Evolutionary conservation across 257 asterid genomes (phyloP).

Genomic region (Osmanthus fragrans): DNA sequence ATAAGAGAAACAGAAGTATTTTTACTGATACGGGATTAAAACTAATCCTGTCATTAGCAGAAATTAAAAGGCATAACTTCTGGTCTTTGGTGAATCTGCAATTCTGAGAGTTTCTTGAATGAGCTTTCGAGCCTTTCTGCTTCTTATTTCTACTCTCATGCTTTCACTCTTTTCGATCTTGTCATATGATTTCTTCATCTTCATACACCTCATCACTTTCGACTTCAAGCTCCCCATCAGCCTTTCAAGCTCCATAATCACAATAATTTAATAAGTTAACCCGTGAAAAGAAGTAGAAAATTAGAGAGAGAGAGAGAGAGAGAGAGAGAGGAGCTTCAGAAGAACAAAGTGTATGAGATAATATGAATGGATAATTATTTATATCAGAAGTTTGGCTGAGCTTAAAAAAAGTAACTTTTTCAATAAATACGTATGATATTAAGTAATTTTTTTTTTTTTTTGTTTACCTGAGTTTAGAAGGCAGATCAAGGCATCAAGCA

Average conservation of each 20-base stretch:
- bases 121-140: constrained; percentile 77
- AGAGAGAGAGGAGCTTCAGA: constrained; percentile 1
- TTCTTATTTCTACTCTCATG: constrained; percentile 74
- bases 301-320: background rate
- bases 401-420: background rate
- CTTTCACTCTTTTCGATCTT: constrained; percentile 88
- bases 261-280: background rate
- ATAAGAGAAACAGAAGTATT: background rate
- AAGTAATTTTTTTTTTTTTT: background rate
- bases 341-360: constrained; percentile 13
- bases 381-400: background rate
- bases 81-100: constrained; percentile 80
- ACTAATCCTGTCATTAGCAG: too few species aligned
- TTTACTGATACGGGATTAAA: background rate
- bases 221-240: constrained; percentile 53
- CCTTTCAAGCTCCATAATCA: constrained; percentile 49
- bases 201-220: constrained; percentile 39
- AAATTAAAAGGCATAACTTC: constrained; percentile 51
- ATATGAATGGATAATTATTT: constrained; percentile 10
- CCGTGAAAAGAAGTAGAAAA: background rate
- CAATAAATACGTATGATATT: background rate
- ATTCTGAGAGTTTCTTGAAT: constrained; percentile 71
- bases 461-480: background rate
- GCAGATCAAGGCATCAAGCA: background rate
- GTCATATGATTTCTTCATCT: constrained; percentile 51